Evolutionary conservation across 805 yeast genomes (phyloP), one percentile per base, ranked within the genome.

Genomic region (Ogataea populi-albae): DNA sequence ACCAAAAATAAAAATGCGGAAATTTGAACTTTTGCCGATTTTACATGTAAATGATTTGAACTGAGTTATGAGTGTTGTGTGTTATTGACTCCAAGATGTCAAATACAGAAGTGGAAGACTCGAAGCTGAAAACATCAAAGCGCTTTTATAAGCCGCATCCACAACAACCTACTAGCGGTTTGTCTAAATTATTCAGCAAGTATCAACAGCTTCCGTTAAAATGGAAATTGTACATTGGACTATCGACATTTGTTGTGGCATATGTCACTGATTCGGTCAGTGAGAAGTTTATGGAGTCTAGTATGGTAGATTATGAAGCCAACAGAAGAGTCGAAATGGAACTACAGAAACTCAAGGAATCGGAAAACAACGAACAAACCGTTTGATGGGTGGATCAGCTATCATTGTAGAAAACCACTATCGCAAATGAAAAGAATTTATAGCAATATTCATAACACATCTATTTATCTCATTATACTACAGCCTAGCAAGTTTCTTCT

Each of bases 301-400:
- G 48, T 20, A 56, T 54, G 60, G 45, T 58, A 27, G 63, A 59
- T 12, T 43, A 46, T 12, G 64, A 59, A 43, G 64, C 64, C 5
- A 38, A 51, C 15, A 38, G 62, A 32, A 40, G 61, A 12, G 62
- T 53, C 16, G 57, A 57, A 10, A 20, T 46, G 4, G 61, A 60
- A 32, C 30, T 59, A 28, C 40, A 30, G 9, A 30, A 28, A 16
- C 26, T 32, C n/a, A 33, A 37, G 23, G 17, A 22, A 16, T 17
- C 10, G 23, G 11, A 25, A 29, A 24, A 23, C 21, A 11, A 26
- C 10, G 9, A 30, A 17, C n/a, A 14, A n/a, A n/a, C n/a, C n/a
- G n/a, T n/a, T n/a, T n/a, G n/a, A n/a, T n/a, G n/a, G n/a, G n/a
- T n/a, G n/a, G n/a, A n/a, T n/a, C n/a, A n/a, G n/a, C n/a, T n/a